These are phyloP conservation scores for Tulasnella sp. DNA, from an alignment of 768 basidiomycete genomes.

Conservation along the genomic window DNA sequence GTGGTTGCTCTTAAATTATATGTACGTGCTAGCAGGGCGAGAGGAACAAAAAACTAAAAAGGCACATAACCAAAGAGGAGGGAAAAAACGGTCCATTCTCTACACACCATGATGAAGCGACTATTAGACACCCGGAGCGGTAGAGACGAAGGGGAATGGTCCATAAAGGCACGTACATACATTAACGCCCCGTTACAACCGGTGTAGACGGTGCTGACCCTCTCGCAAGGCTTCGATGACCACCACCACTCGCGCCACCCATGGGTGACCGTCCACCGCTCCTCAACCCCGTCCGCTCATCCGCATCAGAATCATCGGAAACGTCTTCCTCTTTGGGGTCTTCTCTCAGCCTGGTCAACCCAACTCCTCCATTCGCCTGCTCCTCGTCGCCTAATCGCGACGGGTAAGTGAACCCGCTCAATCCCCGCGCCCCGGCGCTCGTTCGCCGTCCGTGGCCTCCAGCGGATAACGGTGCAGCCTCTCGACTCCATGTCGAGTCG, in stretches of 20 bases:
- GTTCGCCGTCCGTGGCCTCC: neutral
- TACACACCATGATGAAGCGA: too few relatives aligned
- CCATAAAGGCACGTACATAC: neutral
- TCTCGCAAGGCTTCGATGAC: neutral
- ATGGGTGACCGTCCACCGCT: neutral
- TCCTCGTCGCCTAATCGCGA: constrained; percentile 6
- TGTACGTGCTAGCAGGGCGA: neutral
- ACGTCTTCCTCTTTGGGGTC: constrained; percentile 9
- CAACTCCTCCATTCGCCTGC: constrained; percentile 2
- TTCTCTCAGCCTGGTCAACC: constrained; percentile 13
- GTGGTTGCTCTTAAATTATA: neutral
- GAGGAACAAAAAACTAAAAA: neutral
- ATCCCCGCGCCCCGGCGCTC: neutral
- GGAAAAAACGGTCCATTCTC: neutral
- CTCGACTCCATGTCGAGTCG: constrained; percentile 14
- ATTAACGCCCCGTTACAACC: constrained; percentile 4
- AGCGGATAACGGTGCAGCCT: neutral
- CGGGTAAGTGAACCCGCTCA: constrained; percentile 9
- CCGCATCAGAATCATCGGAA: constrained; percentile 3
- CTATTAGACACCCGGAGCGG: too few relatives aligned
- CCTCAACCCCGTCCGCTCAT: constrained; percentile 14
- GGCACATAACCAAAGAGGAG: neutral
- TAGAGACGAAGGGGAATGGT: neutral
- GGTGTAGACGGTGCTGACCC: constrained; percentile 13
- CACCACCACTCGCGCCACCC: neutral